phyloP scores from a whole-genome alignment of 768 basidiomycete genomes.

The Bullera alba region DNA sequence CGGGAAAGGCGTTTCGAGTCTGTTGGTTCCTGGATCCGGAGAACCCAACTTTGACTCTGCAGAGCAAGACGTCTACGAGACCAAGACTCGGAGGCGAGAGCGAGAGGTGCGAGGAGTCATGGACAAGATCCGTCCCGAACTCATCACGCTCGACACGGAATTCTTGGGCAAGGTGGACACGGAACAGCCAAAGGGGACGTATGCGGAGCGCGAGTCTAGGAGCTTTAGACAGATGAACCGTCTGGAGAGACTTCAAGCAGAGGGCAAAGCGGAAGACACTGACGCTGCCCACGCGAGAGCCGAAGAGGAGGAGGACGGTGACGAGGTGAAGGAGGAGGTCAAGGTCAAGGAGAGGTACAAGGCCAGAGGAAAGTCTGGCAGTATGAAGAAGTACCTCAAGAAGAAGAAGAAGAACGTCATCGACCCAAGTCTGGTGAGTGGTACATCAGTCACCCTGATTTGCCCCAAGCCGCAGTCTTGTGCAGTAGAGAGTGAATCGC shows the following conservation, averaged over 20 bases:
- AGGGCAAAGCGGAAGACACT: constrained; percentile 56
- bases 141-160: constrained; percentile 61
- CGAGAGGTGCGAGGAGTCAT: constrained; percentile 82
- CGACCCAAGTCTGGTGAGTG: constrained; percentile 58
- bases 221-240: constrained; percentile 46
- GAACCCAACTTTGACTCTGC: constrained; percentile 90
- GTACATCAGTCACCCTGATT: too few species aligned
- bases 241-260: constrained; percentile 65
- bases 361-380: constrained; percentile 76
- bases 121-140: constrained; percentile 91
- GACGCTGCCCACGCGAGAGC: constrained; percentile 62
- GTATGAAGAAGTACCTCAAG: constrained; percentile 70
- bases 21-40: constrained; percentile 85
- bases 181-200: constrained; percentile 37
- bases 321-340: constrained; percentile 36
- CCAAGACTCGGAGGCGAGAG: constrained; percentile 70
- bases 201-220: constrained; percentile 41
- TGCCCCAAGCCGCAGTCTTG: too few species aligned
- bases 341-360: constrained; percentile 58
- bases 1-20: constrained; percentile 64
- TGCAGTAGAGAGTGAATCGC: neutral
- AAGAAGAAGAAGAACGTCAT: constrained; percentile 94
- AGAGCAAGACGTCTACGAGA: constrained; percentile 93
- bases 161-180: constrained; percentile 44
- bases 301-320: constrained; percentile 48